Conservation (phyloP, 805 yeast genomes). For the Isabelozyma heimii region DNA sequence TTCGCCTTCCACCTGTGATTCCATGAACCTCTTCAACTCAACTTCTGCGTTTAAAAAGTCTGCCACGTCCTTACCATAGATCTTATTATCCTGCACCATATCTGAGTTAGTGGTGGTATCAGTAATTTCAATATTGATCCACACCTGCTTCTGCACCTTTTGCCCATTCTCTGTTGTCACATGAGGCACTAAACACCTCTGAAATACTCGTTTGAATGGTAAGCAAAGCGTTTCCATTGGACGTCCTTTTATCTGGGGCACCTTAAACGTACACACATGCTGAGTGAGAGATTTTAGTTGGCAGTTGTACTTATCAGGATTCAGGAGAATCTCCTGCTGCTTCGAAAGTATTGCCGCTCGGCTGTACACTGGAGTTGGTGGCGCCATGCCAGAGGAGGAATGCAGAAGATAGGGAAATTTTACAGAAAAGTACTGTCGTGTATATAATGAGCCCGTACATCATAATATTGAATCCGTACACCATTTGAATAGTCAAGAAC, state of each 20-base stretch:
- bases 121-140: conserved; percentile 42
- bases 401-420: neutral
- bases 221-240: conserved; percentile 38
- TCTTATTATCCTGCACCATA: conserved; percentile 15
- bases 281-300: conserved; percentile 33
- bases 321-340: conserved; percentile 24
- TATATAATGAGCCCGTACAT: neutral
- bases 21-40: conserved; percentile 33
- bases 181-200: conserved; percentile 32
- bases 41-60: conserved; percentile 38
- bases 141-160: conserved; percentile 20
- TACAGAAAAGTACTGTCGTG: no score
- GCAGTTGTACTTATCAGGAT: conserved; percentile 34
- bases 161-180: conserved; percentile 20
- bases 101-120: conserved; percentile 28
- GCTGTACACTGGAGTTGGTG: conserved; percentile 41
- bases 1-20: conserved; percentile 10
- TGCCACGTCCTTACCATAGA: conserved; percentile 23
- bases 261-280: conserved; percentile 41
- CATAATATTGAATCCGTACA: neutral
- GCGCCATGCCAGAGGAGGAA: conserved; percentile 33
- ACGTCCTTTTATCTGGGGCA: conserved; percentile 16
- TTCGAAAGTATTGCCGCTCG: neutral
- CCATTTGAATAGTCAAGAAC: neutral
- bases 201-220: conserved; percentile 42